These are phyloP conservation scores for Oemleria cerasiformis DNA, from an alignment of 306 rosid species.

Conservation along the genomic window DNA sequence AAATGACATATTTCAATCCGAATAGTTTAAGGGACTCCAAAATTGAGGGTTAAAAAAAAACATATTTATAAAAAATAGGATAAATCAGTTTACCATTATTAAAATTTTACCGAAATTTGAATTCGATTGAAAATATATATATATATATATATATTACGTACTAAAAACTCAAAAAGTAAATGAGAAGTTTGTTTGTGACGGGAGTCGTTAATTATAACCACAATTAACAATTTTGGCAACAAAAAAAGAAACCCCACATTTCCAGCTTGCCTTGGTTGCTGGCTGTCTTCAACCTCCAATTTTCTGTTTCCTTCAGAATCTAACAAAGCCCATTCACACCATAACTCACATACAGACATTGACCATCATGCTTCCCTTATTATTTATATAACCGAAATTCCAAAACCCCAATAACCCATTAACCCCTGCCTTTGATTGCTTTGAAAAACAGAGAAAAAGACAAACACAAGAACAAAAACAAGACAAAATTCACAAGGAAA, in stretches of 20 bases:
- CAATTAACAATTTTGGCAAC: slow-evolving; percentile 11
- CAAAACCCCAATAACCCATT: slow-evolving; percentile 4
- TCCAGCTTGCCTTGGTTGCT: slow-evolving; percentile 31
- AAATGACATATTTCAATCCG: too few species aligned
- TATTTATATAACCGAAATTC: neutral
- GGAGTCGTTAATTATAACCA: slow-evolving; percentile 1
- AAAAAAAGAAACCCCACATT: slow-evolving; percentile 13
- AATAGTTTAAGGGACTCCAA: too few species aligned
- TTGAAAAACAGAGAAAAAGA: neutral
- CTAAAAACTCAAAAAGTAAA: neutral
- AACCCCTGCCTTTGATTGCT: neutral
- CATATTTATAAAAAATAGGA: too few species aligned
- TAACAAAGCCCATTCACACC: slow-evolving; percentile 13
- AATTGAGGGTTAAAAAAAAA: too few species aligned
- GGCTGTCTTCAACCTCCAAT: slow-evolving; percentile 17
- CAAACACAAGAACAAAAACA: neutral
- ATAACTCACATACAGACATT: neutral
- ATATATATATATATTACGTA: too few species aligned
- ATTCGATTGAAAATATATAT: too few species aligned
- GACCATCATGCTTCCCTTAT: neutral
- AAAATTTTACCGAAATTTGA: too few species aligned
- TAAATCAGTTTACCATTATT: too few species aligned
- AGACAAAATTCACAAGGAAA: slow-evolving; percentile 2
- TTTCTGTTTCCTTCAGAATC: slow-evolving; percentile 26
- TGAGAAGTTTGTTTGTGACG: slow-evolving; percentile 7